These are phyloP conservation scores for Saksenaea oblongispora DNA, from an alignment of 371 early-diverging fungal species.

Conservation along the genomic window DNA sequence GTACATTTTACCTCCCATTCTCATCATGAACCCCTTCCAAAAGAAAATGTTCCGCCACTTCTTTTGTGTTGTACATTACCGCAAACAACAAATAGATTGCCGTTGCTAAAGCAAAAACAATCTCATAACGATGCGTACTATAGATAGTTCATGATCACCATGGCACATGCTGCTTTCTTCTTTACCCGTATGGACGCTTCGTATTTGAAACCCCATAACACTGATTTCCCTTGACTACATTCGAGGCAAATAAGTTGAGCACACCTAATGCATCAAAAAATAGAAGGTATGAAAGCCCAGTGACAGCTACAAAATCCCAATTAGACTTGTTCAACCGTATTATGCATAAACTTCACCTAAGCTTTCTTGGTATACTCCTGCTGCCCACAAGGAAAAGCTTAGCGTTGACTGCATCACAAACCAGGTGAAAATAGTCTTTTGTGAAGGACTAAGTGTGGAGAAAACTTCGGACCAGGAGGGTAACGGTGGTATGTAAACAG, in stretches of 20 bases:
- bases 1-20: slow-evolving; percentile 28
- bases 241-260: slow-evolving; percentile 57
- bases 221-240: slow-evolving; percentile 47
- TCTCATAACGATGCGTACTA: slow-evolving; percentile 61
- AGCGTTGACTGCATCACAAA: slow-evolving; percentile 46
- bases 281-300: slow-evolving; percentile 57
- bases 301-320: slow-evolving; percentile 39
- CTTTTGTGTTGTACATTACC: slow-evolving; percentile 71
- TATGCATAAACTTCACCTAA: slow-evolving; percentile 31
- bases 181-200: slow-evolving; percentile 64
- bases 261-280: slow-evolving; percentile 70
- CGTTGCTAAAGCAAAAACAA: slow-evolving; percentile 60
- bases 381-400: slow-evolving; percentile 53
- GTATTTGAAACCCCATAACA: slow-evolving; percentile 50
- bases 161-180: neutral
- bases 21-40: slow-evolving; percentile 51
- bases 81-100: slow-evolving; percentile 63
- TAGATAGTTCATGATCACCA: neutral
- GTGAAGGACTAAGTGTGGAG: slow-evolving; percentile 46
- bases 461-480: slow-evolving; percentile 51
- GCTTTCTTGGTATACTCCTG: slow-evolving; percentile 52
- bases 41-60: slow-evolving; percentile 63
- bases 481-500: slow-evolving; percentile 34
- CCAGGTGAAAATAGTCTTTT: slow-evolving; percentile 68
- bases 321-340: neutral